A percentile compares a stretch with the other conserved stretches of the same genome.
phyloP scores from a whole-genome alignment of 2,329 filamentous ascomycete species.

The Colletotrichum camelliae region DNA sequence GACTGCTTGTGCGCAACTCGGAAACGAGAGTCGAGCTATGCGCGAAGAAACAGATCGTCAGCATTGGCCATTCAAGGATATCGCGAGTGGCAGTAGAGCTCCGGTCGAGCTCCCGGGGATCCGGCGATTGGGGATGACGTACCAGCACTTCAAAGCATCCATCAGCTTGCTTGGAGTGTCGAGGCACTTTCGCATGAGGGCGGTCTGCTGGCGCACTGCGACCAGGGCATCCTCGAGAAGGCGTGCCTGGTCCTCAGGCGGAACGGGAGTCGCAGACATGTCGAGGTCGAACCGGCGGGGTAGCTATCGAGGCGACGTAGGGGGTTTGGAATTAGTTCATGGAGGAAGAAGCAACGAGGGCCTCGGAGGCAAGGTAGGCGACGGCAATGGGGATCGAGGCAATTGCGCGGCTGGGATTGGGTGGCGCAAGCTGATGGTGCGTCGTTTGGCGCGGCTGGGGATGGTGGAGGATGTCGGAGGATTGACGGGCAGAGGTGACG shows the following conservation, averaged over 20 bases:
- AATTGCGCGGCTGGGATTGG: background rate
- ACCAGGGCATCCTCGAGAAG: constrained; percentile 96
- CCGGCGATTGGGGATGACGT: constrained; percentile 42
- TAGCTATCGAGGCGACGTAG: constrained; percentile 21
- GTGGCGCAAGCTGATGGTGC: background rate
- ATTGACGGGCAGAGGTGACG: constrained; percentile 5
- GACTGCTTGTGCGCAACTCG: constrained; percentile 94
- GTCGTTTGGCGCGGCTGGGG: background rate
- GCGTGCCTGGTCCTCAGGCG: constrained; percentile 82
- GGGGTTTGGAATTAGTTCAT: constrained; percentile 10
- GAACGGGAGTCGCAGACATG: constrained; percentile 60
- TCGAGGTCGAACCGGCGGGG: constrained; percentile 22
- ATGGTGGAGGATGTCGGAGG: background rate
- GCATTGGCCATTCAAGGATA: constrained; percentile 21
- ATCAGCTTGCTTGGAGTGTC: constrained; percentile 98
- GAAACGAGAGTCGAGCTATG: constrained; percentile 93
- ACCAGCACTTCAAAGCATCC: constrained; percentile 99
- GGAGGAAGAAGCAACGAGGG: background rate
- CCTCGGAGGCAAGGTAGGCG: background rate
- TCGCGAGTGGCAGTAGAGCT: background rate
- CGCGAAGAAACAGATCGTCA: background rate
- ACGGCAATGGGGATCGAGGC: background rate
- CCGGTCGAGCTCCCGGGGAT: constrained; percentile 21
- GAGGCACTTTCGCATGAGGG: constrained; percentile 95
- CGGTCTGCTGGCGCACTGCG: constrained; percentile 96